Evolutionary conservation across 1,284 basidiomycete genomes (phyloP).

Genomic region (Phlebopus sp.): DNA sequence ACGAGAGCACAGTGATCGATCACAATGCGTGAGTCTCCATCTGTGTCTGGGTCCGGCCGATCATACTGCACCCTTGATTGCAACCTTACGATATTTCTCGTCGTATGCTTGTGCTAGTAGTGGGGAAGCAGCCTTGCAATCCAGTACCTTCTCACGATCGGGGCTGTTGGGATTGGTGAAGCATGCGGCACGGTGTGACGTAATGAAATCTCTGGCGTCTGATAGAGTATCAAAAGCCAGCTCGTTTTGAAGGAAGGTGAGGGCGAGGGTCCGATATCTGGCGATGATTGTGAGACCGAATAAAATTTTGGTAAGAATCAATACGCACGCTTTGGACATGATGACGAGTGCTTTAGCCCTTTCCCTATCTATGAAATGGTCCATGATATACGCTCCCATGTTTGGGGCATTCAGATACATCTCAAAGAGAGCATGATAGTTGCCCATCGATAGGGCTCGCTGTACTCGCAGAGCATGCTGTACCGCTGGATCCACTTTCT

Average conservation of each 20-base stretch:
- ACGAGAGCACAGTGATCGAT: background rate
- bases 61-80: conserved; percentile 70
- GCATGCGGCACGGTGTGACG: conserved; percentile 63
- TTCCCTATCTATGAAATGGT: conserved; percentile 95
- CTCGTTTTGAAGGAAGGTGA: conserved; percentile 76
- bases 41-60: too few relatives aligned
- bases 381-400: conserved; percentile 99
- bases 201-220: conserved; percentile 71
- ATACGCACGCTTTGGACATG: conserved; percentile 86
- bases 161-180: conserved; percentile 65
- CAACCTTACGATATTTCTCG: conserved; percentile 73
- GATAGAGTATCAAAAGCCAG: conserved; percentile 78
- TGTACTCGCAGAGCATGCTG: conserved; percentile 90
- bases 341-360: conserved; percentile 83
- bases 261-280: conserved; percentile 80
- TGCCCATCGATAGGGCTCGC: conserved; percentile 85
- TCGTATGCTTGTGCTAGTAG: conserved; percentile 61
- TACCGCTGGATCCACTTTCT: conserved; percentile 80
- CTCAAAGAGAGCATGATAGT: conserved; percentile 91
- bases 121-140: conserved; percentile 59
- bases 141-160: conserved; percentile 60
- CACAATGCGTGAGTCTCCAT: background rate
- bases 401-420: conserved; percentile 86
- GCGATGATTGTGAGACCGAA: conserved; percentile 7
- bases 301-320: background rate